Base-by-base conservation (phyloP, 1,139 yeast genomes). In the Geotrichum bryndzae region DNA sequence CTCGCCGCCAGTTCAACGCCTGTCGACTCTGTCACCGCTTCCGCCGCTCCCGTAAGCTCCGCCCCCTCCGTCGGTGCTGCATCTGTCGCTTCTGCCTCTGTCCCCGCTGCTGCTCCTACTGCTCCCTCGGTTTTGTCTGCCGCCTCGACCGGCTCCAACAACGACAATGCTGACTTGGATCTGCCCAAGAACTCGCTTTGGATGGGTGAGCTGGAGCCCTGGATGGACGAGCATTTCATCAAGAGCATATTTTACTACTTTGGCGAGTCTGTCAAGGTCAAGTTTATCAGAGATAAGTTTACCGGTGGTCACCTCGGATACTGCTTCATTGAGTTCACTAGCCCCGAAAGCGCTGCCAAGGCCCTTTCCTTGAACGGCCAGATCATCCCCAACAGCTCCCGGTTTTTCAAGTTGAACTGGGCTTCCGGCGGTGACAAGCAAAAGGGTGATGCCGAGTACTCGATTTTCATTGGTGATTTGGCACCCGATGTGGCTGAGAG, bases 391-490 rank as follows among this genome's bases (percentile, higher is more conserved):
- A 80, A 81, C 68, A 74, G 86, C 22, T 77, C 83, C 33, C 83
- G 85, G 65, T 72, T 77, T 5, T 84, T 92, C 70, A 85, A 90
- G 73, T 80, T 92, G 68, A 91, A 90, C 73, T 87, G 95, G 90
- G 97, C 97, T 0, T 81, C 88, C 35, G 95, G 95, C 22, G 86
- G 86, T 31, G 74, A 69, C 61, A 64, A 65, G 57, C 76, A 71
- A 69, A 72, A 75, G 18, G 72, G 73, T 8, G 46, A 41, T 41
- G 82, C 83, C 4, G 95, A 88, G 70, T 84, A 74, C 68, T 87
- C 96, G 3, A 78, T 90, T 60, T 91, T 91, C 73, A 94, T 92
- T 22, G 97, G 97, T 51, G 97, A 91, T 71, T 77, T 92, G 64
- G 84, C 87, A 1, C 84, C 88, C 6, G 88, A 86, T 22, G 87